Evolutionary conservation across 73 alveolate species (phyloP).

Genomic region (Paramecium tetraurelia): DNA sequence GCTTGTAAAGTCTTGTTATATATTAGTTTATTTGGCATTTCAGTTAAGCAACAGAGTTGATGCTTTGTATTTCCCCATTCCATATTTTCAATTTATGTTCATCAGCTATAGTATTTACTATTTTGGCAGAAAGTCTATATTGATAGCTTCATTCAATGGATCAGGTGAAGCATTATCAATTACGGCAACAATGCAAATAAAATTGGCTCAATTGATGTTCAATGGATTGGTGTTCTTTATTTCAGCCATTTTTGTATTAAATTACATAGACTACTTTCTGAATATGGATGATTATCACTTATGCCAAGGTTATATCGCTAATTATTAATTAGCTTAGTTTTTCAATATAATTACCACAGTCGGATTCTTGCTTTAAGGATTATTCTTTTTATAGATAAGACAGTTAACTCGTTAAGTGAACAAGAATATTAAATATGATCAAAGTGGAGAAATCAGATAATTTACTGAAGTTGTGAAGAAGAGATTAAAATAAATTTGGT

Average conservation of each 20-base stretch:
- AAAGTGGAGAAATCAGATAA: not conserved
- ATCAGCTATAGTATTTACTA: not conserved
- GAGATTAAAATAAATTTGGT: constrained; percentile 6
- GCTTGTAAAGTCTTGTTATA: not conserved
- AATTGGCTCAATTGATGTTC: not conserved
- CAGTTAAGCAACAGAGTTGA: not conserved
- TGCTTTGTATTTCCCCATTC: not conserved
- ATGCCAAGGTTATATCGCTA: not conserved
- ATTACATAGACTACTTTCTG: not conserved
- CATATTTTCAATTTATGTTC: constrained; percentile 11
- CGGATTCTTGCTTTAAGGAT: not conserved
- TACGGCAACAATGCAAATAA: not conserved
- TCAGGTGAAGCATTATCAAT: not conserved
- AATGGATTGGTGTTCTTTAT: not conserved
- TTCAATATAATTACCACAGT: not conserved
- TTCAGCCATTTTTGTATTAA: not conserved
- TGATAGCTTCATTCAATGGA: not conserved
- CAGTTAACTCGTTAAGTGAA: not conserved
- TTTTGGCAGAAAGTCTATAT: not conserved
- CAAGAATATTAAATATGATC: not conserved
- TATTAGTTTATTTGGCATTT: not conserved
- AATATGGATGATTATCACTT: not conserved
- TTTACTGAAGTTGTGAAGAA: not conserved
- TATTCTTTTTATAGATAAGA: not conserved
- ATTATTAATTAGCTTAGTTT: constrained; percentile 7